A percentile compares a stretch with the other conserved stretches of the same genome.
phyloP scores from a whole-genome alignment of 352 stramenopile genomes.

The Pythium dissimile region DNA sequence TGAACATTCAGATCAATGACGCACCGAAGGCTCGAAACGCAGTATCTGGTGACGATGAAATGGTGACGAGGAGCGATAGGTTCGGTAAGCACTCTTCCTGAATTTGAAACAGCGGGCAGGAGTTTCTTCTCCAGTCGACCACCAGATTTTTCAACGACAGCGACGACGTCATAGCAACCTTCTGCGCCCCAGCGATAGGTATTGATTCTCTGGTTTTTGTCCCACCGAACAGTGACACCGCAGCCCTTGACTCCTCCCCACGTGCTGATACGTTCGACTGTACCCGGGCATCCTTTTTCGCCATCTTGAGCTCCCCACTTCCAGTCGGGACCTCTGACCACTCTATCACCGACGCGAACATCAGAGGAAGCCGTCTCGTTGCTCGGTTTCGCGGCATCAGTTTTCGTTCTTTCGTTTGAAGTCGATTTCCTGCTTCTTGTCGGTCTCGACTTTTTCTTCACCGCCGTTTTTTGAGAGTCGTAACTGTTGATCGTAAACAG shows the following conservation, averaged over 20 bases:
- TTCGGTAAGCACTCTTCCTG: not conserved
- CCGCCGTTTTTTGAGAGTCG: constrained; percentile 43
- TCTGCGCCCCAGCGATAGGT: constrained; percentile 80
- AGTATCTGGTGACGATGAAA: constrained; percentile 61
- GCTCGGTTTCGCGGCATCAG: not conserved
- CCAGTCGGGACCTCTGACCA: constrained; percentile 72
- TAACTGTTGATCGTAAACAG: constrained; percentile 66
- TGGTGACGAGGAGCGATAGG: constrained; percentile 41
- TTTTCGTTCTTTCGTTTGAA: constrained; percentile 3
- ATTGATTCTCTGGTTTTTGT: constrained; percentile 82
- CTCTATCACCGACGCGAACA: constrained; percentile 63
- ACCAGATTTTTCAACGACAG: constrained; percentile 58
- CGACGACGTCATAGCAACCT: constrained; percentile 69
- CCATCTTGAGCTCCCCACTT: constrained; percentile 83
- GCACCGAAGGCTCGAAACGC: constrained; percentile 40
- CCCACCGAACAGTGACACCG: constrained; percentile 76
- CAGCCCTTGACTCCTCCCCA: constrained; percentile 76
- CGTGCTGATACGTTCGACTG: constrained; percentile 71
- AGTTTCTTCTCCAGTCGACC: constrained; percentile 43
- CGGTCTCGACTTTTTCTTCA: constrained; percentile 13
- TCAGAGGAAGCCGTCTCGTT: no score
- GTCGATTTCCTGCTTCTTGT: constrained; percentile 4
- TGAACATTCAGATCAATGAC: constrained; percentile 49
- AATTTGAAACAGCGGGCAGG: constrained; percentile 43
- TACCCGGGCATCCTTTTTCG: constrained; percentile 53